phyloP scores from a whole-genome alignment of 495 filamentous ascomycete species.

The Daldinia concentrica region DNA sequence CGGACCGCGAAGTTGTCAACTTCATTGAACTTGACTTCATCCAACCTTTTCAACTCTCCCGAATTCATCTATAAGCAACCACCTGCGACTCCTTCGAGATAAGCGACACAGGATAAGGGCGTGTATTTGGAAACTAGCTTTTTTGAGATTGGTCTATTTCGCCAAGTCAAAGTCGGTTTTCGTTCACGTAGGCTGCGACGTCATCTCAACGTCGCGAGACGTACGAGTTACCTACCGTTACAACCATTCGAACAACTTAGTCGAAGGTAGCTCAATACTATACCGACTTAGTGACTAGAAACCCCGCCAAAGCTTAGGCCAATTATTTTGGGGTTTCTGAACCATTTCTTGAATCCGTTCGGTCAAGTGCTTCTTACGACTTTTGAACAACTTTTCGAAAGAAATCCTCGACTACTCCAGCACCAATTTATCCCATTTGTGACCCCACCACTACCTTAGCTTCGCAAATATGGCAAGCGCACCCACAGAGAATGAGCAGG shows the following conservation, averaged over 20 bases:
- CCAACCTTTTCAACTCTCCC: neutral
- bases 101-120: neutral
- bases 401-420: neutral
- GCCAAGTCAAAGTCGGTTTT: neutral
- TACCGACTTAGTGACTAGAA: neutral
- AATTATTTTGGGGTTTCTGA: neutral
- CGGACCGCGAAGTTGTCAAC: slow-evolving; percentile 5
- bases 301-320: neutral
- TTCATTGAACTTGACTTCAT: slow-evolving; percentile 3
- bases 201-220: neutral
- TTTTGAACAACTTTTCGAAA: neutral
- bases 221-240: neutral
- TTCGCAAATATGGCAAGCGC: slow-evolving; percentile 31
- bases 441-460: neutral
- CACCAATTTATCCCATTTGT: neutral
- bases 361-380: neutral
- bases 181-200: neutral
- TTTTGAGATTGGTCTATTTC: neutral
- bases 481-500: slow-evolving; percentile 45
- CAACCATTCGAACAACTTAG: neutral
- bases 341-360: neutral
- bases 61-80: neutral
- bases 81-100: neutral
- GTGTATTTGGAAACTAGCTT: neutral
- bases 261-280: neutral